Percentiles rank a stretch among this genome's conserved stretches.
These are phyloP conservation scores for Geotrichum histeridarum DNA, from an alignment of 1,139 yeast species.

Conservation along the genomic window DNA sequence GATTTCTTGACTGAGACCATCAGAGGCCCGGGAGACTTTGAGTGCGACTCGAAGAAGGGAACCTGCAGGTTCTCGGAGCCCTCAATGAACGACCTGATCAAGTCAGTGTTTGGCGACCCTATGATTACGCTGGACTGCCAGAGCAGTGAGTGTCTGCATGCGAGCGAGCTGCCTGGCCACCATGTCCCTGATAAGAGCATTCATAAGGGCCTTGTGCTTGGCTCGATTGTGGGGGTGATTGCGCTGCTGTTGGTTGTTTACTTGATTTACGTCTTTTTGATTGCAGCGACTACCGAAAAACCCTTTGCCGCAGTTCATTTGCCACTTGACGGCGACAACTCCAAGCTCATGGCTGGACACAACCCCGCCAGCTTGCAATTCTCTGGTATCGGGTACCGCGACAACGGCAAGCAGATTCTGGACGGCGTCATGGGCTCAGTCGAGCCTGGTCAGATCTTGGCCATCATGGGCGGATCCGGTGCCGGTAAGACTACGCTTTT, in stretches of 20 bases:
- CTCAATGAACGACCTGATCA: constrained; percentile 86
- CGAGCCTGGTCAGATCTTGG: constrained; percentile 81
- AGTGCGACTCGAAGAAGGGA: constrained; percentile 60
- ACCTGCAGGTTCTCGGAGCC: constrained; percentile 86
- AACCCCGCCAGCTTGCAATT: constrained; percentile 77
- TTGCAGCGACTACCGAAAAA: constrained; percentile 29
- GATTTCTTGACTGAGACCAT: constrained; percentile 89
- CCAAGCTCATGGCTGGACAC: constrained; percentile 44
- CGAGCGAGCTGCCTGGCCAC: constrained; percentile 89
- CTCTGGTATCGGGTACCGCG: constrained; percentile 61
- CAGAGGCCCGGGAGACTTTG: constrained; percentile 86
- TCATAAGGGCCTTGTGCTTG: constrained; percentile 47
- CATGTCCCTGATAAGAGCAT: constrained; percentile 55
- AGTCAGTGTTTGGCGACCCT: constrained; percentile 89
- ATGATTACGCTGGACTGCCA: constrained; percentile 72
- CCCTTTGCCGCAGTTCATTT: constrained; percentile 31
- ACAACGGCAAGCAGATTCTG: constrained; percentile 54
- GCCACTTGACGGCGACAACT: constrained; percentile 37
- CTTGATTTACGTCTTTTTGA: constrained; percentile 41
- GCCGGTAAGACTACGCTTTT: constrained; percentile 94
- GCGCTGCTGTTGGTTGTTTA: constrained; percentile 36
- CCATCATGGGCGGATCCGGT: constrained; percentile 98
- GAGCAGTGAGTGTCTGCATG: constrained; percentile 88
- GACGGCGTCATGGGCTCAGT: constrained; percentile 66
- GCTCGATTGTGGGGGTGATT: constrained; percentile 50